Percentiles rank a stretch among this genome's conserved stretches.
These are phyloP conservation scores for Verticillium dahliae DNA, from an alignment of 2,329 filamentous ascomycete species.

Conservation along the genomic window DNA sequence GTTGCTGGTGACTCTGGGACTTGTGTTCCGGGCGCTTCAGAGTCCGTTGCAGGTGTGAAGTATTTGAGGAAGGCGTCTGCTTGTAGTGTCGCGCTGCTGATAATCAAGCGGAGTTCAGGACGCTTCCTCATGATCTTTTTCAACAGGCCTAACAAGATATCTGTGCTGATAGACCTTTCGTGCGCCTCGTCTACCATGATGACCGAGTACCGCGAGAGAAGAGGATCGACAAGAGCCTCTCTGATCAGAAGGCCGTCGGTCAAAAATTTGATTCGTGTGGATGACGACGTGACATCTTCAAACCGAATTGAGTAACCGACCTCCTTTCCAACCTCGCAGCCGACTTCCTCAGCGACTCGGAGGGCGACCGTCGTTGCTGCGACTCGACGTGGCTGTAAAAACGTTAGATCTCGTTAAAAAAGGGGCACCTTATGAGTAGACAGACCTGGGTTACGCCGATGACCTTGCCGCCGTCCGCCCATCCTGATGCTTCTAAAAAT, in stretches of 20 bases:
- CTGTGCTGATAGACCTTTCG: constrained; percentile 86
- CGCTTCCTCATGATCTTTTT: constrained; percentile 83
- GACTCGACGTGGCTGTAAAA: constrained; percentile 69
- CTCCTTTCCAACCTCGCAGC: constrained; percentile 80
- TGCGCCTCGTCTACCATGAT: constrained; percentile 99
- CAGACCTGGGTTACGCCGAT: constrained; percentile 86
- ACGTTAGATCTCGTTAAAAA: not conserved
- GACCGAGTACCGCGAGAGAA: constrained; percentile 85
- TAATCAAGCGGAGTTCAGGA: constrained; percentile 75
- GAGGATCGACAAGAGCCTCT: constrained; percentile 87
- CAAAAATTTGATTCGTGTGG: constrained; percentile 87
- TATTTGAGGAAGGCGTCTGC: constrained; percentile 80
- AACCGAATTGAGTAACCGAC: constrained; percentile 90
- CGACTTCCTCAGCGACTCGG: constrained; percentile 83
- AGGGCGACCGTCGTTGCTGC: constrained; percentile 86
- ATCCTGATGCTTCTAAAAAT: constrained; percentile 80
- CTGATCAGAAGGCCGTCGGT: constrained; percentile 88
- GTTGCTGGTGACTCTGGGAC: constrained; percentile 15
- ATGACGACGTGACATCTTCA: constrained; percentile 81
- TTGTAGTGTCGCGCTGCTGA: constrained; percentile 90
- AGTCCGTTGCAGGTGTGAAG: constrained; percentile 40
- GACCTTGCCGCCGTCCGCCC: constrained; percentile 75
- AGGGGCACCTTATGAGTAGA: constrained; percentile 12
- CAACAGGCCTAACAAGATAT: constrained; percentile 80
- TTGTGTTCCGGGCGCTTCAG: constrained; percentile 2